Base-by-base conservation (phyloP, 371 early-diverging fungal genomes). In the Mortierella sp. region DNA sequence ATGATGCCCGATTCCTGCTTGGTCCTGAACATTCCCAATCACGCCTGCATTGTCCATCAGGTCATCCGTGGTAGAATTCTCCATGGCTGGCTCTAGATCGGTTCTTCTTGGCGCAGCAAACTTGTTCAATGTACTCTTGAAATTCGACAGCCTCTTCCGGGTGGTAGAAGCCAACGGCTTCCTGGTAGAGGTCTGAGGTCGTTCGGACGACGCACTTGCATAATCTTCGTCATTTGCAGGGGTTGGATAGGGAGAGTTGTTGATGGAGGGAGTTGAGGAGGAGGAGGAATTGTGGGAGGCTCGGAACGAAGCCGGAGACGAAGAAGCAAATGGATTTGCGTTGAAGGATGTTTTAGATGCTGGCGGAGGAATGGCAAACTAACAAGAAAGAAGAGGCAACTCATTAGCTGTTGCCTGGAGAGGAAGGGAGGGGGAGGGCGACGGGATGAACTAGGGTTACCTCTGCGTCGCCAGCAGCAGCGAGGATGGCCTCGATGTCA, bases 401-500 rank as follows among this genome's bases (percentile, higher is more conserved):
- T 14, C 9, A 16, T 43, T 43, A 43, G 59, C 21, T 31, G 30
- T 7, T 3, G 23, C 8, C 16, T 26, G 27, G 21, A 18, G 24
- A 34, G 14, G 27, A 50, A 10, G 24, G 1, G 34, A 52, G n/a
- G 26, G 8, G 9, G 24, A 41, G n/a, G 21, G 31, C 23, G 26
- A 23, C 12, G 8, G 18, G 13, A 38, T 6, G 57, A 50, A 16
- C 23, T 19, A 41, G 5, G 24, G 21, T n/a, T 3, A 67, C 73
- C 64, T 73, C 73, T 30, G 68, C 68, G 41, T 67, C 52, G 39
- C 57, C 73, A 13, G 73, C 73, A 14, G 73, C 73, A 1, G 73
- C 73, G 4, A 73, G 54, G 53, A 73, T 73, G 67, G 73, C 73
- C n/a, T 73, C 73, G 52, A 73, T 50, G 55, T 73, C 68, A 30